These are phyloP conservation scores for Apiotrichum sp. DNA, from an alignment of 1,284 basidiomycete genomes.

Conservation along the genomic window DNA sequence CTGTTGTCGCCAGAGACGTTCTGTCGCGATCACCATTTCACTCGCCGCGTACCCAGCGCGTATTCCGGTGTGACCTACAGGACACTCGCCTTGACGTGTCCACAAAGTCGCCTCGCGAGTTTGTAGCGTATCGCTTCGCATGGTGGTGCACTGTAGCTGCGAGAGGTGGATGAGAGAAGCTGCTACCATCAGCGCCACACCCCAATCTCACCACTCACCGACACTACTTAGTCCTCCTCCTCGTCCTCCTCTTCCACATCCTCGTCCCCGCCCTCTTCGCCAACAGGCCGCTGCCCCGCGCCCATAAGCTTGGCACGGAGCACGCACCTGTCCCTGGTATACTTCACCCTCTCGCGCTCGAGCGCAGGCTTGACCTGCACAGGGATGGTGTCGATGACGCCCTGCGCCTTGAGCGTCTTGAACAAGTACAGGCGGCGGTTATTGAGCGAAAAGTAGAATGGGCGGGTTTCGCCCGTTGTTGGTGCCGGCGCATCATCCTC, in stretches of 20 bases:
- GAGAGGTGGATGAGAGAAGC: too few relatives aligned
- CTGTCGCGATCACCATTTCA: too few relatives aligned
- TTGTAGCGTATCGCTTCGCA: too few relatives aligned
- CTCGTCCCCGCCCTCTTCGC: conserved; percentile 1
- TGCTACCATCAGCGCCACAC: too few relatives aligned
- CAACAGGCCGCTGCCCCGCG: conserved; percentile 5
- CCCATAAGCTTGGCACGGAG: conserved; percentile 17
- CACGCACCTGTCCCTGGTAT: conserved; percentile 13
- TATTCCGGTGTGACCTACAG: too few relatives aligned
- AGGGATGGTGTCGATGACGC: conserved; percentile 8
- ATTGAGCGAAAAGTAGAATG: conserved; percentile 19
- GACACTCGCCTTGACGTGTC: too few relatives aligned
- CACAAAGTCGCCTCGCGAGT: too few relatives aligned
- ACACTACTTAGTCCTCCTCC: too few relatives aligned
- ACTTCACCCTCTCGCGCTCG: conserved; percentile 13
- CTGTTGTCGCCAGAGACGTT: too few relatives aligned
- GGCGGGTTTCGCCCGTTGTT: background rate
- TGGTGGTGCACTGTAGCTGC: too few relatives aligned
- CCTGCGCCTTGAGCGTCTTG: conserved; percentile 13
- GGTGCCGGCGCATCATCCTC: background rate
- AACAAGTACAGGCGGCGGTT: conserved; percentile 16
- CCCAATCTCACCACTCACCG: too few relatives aligned
- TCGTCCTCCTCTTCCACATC: background rate
- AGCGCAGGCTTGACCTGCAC: conserved; percentile 20
- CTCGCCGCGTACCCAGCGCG: too few relatives aligned